A percentile compares a stretch with the other conserved stretches of the same genome.
These are phyloP conservation scores for Rhinocladiella similis DNA, from an alignment of 2,329 filamentous ascomycete genomes.

Conservation along the genomic window DNA sequence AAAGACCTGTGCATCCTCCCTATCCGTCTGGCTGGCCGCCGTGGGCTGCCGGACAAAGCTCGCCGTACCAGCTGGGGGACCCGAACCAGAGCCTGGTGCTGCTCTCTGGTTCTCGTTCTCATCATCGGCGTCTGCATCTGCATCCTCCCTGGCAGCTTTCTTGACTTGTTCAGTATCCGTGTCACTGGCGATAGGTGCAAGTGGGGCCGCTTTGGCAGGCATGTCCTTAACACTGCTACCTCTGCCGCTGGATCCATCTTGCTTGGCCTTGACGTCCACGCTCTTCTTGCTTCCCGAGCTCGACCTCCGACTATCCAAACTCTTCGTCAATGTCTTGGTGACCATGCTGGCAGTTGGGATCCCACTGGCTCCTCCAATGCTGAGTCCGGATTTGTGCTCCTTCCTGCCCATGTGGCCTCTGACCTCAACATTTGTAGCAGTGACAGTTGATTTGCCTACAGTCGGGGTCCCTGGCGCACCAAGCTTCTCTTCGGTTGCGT, in stretches of 20 bases:
- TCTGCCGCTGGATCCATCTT: constrained; percentile 3
- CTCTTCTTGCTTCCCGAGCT: constrained; percentile 83
- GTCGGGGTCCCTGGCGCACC: constrained; percentile 90
- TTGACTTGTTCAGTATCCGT: constrained; percentile 34
- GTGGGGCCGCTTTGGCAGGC: constrained; percentile 12
- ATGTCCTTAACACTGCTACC: constrained; percentile 16
- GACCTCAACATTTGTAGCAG: constrained; percentile 82
- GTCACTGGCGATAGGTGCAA: constrained; percentile 29
- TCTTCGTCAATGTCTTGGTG: constrained; percentile 78
- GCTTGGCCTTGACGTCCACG: constrained; percentile 25
- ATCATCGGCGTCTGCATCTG: constrained; percentile 14
- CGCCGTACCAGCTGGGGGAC: constrained; percentile 7
- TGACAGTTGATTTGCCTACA: constrained; percentile 86
- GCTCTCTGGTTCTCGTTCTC: constrained; percentile 6
- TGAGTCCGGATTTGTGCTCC: constrained; percentile 20
- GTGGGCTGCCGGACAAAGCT: constrained; percentile 24
- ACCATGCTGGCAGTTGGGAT: constrained; percentile 54
- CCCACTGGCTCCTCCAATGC: constrained; percentile 25
- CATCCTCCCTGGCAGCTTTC: constrained; percentile 2
- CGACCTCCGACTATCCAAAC: constrained; percentile 85
- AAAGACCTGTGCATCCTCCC: constrained; percentile 43
- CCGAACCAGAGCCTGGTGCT: neutral
- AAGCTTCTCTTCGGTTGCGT: constrained; percentile 89
- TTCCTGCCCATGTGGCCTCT: constrained; percentile 56
- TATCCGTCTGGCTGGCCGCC: constrained; percentile 25